These are phyloP conservation scores for Pulicaria dysenterica DNA, from an alignment of 129 eudicot species.

Conservation along the genomic window DNA sequence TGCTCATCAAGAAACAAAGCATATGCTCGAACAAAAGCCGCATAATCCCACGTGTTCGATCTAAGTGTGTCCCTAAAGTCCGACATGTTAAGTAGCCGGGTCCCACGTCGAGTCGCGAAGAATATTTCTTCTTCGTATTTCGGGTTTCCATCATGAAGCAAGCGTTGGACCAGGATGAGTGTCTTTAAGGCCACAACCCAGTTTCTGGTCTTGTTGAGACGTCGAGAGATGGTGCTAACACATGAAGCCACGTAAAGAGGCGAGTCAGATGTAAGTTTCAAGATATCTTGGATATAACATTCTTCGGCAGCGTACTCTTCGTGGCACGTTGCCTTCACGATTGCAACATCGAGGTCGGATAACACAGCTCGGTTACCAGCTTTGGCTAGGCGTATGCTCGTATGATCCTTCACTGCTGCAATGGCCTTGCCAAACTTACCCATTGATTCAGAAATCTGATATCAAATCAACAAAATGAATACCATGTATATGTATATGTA, in stretches of 20 bases:
- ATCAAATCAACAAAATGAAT: background rate
- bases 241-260: slow-evolving; percentile 61
- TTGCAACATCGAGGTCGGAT: slow-evolving; percentile 78
- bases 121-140: slow-evolving; percentile 80
- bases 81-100: slow-evolving; percentile 84
- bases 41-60: slow-evolving; percentile 78
- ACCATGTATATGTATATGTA: background rate
- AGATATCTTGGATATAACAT: slow-evolving; percentile 61
- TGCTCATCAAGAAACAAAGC: slow-evolving; percentile 79
- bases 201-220: slow-evolving; percentile 81
- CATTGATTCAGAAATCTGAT: slow-evolving; percentile 40
- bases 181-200: slow-evolving; percentile 92
- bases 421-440: slow-evolving; percentile 76
- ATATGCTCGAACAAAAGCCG: slow-evolving; percentile 82
- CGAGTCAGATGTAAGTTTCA: slow-evolving; percentile 60
- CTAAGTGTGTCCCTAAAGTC: slow-evolving; percentile 69
- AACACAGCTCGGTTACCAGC: slow-evolving; percentile 41
- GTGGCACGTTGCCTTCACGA: slow-evolving; percentile 88
- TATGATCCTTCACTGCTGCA: slow-evolving; percentile 90
- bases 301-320: slow-evolving; percentile 79
- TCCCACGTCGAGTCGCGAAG: slow-evolving; percentile 90
- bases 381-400: slow-evolving; percentile 82
- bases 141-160: slow-evolving; percentile 68
- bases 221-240: slow-evolving; percentile 68
- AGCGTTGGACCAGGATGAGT: slow-evolving; percentile 66